These are phyloP conservation scores for Fennellomyces sp. DNA, from an alignment of 371 early-diverging fungal species.

Conservation along the genomic window DNA sequence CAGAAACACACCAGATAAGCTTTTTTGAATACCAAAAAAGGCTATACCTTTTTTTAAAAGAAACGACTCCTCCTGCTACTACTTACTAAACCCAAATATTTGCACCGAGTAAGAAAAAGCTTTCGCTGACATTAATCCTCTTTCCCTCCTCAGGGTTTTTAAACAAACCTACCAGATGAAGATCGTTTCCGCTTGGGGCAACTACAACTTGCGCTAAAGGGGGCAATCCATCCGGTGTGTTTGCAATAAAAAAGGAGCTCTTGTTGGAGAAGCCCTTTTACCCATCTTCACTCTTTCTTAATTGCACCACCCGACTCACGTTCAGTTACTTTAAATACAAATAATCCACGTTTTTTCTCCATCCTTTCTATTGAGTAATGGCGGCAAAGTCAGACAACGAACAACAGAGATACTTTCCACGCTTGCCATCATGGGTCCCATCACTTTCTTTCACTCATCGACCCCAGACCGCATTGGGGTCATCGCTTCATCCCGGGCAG, in stretches of 20 bases:
- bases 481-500: neutral
- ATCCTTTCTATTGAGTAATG: neutral
- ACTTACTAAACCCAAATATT: too few species aligned
- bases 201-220: too few species aligned
- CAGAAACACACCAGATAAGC: too few species aligned
- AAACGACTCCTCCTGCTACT: too few species aligned
- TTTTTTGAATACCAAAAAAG: too few species aligned
- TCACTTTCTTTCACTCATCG: neutral
- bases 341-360: constrained; percentile 2
- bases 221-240: too few species aligned
- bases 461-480: neutral
- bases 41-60: too few species aligned
- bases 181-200: neutral
- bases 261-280: neutral
- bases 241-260: neutral
- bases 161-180: neutral
- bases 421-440: neutral
- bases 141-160: neutral
- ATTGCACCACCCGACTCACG: neutral
- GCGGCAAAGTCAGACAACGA: too few species aligned
- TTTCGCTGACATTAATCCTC: too few species aligned
- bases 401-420: neutral
- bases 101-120: neutral
- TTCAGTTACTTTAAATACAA: neutral
- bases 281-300: neutral